A percentile compares a stretch with the other conserved stretches of the same genome.
phyloP scores from a whole-genome alignment of 164 flowering plant genomes.

The Nymphaea colorata region DNA sequence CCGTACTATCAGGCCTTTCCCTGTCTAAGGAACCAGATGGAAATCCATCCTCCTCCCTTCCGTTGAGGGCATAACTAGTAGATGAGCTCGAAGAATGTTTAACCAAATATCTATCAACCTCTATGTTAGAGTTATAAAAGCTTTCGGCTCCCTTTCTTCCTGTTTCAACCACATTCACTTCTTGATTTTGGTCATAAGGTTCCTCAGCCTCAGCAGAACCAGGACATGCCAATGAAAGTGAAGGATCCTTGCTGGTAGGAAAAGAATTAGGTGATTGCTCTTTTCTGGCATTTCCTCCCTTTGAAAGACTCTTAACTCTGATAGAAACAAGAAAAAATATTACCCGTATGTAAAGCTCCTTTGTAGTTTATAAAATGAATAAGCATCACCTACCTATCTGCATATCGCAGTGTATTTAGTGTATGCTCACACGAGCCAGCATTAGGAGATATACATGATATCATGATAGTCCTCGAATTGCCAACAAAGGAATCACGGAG shows the following conservation, averaged over 20 bases:
- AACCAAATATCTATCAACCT: constrained; percentile 16
- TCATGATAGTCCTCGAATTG: constrained; percentile 90
- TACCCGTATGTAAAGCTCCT: not conserved
- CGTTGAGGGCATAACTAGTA: constrained; percentile 24
- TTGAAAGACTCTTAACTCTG: constrained; percentile 91
- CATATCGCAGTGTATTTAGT: constrained; percentile 87
- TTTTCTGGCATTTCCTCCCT: constrained; percentile 51
- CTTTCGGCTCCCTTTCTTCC: constrained; percentile 38
- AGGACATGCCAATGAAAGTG: constrained; percentile 32
- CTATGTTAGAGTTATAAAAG: constrained; percentile 25
- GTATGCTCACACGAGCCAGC: constrained; percentile 93
- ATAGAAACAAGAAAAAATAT: not conserved
- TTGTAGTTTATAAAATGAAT: not conserved
- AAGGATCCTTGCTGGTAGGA: constrained; percentile 38
- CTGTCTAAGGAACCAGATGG: constrained; percentile 36
- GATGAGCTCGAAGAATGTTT: constrained; percentile 21
- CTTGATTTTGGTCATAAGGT: constrained; percentile 38
- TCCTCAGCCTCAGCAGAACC: constrained; percentile 38
- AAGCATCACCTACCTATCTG: constrained; percentile 54
- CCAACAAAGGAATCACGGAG: constrained; percentile 93
- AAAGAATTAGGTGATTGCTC: constrained; percentile 31
- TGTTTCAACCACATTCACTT: constrained; percentile 34
- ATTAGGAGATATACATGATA: constrained; percentile 88
- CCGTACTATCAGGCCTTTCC: constrained; percentile 37
- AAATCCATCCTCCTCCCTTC: constrained; percentile 35